Conservation (phyloP, 345 rosid species). For the Gossypium mustelinum region DNA sequence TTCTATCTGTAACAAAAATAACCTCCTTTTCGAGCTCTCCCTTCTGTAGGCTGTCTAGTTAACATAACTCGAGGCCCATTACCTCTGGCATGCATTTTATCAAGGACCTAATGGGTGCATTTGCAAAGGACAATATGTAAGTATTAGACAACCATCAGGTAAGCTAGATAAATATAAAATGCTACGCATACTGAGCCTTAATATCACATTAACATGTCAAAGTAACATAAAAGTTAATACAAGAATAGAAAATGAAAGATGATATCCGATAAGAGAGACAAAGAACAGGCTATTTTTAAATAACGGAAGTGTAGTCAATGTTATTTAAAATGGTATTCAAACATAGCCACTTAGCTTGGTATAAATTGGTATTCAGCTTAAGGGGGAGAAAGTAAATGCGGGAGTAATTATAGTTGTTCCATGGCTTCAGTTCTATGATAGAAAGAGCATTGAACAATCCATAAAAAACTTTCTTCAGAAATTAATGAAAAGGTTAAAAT, state of each 20-base stretch:
- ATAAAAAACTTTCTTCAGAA: not conserved
- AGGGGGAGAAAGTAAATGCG: not conserved
- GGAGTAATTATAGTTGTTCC: not conserved
- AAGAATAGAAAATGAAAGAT: not conserved
- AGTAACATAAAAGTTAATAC: not conserved
- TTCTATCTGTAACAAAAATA: constrained; percentile 8
- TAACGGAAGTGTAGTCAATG: not conserved
- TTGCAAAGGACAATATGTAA: too few species aligned
- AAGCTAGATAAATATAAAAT: too few species aligned
- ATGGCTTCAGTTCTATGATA: too few species aligned
- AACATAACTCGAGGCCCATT: too few species aligned
- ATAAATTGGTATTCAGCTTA: too few species aligned
- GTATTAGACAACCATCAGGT: too few species aligned
- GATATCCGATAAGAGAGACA: not conserved
- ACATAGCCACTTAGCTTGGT: not conserved
- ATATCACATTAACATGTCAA: too few species aligned
- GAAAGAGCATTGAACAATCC: not conserved
- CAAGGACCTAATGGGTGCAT: too few species aligned
- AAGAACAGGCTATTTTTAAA: not conserved
- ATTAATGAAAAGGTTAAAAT: constrained; percentile 10
- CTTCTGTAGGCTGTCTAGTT: too few species aligned
- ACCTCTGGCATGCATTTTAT: too few species aligned
- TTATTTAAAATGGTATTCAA: not conserved
- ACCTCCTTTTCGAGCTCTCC: not conserved
- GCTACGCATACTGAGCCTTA: too few species aligned